Evolutionary conservation across 805 yeast genomes (phyloP).

Genomic region (Sungouiozyma intestinalis): DNA sequence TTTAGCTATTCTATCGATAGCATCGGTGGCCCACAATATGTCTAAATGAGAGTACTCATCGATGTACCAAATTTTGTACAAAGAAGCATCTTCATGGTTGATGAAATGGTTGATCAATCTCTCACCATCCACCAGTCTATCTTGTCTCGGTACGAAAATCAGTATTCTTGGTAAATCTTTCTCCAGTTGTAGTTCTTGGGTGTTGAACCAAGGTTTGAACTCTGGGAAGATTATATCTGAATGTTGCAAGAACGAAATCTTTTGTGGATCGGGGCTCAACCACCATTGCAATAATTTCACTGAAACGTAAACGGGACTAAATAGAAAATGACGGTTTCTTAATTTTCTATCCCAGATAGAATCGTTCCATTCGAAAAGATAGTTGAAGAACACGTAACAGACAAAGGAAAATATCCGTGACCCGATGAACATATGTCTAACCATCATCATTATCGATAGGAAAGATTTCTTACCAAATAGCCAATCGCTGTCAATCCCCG

Average conservation of each 20-base stretch:
- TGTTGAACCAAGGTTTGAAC: slow-evolving; percentile 41
- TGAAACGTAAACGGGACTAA: slow-evolving; percentile 80
- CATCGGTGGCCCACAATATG: slow-evolving; percentile 88
- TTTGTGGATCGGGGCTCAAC: slow-evolving; percentile 39
- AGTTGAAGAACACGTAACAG: slow-evolving; percentile 77
- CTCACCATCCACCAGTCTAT: slow-evolving; percentile 71
- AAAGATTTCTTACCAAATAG: slow-evolving; percentile 72
- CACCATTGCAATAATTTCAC: slow-evolving; percentile 87
- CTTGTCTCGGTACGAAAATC: slow-evolving; percentile 61
- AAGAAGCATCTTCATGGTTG: slow-evolving; percentile 37
- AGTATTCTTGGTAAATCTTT: slow-evolving; percentile 49
- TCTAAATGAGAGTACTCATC: slow-evolving; percentile 76
- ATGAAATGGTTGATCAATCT: slow-evolving; percentile 55
- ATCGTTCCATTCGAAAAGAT: slow-evolving; percentile 80
- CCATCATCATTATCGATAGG: slow-evolving; percentile 57
- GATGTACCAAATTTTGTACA: slow-evolving; percentile 30
- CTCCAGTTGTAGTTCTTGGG: slow-evolving; percentile 11
- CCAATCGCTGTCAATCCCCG: slow-evolving; percentile 34
- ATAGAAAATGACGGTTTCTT: slow-evolving; percentile 66
- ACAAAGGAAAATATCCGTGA: slow-evolving; percentile 44
- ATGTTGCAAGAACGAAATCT: slow-evolving; percentile 32
- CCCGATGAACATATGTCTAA: slow-evolving; percentile 42
- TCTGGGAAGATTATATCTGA: slow-evolving; percentile 39
- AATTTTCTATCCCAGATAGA: slow-evolving; percentile 59
- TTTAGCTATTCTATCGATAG: slow-evolving; percentile 50